Percentiles rank a stretch among this genome's conserved stretches.
Evolutionary conservation across 2,329 filamentous ascomycete genomes (phyloP).

Genomic region (Scedosporium dehoogii): DNA sequence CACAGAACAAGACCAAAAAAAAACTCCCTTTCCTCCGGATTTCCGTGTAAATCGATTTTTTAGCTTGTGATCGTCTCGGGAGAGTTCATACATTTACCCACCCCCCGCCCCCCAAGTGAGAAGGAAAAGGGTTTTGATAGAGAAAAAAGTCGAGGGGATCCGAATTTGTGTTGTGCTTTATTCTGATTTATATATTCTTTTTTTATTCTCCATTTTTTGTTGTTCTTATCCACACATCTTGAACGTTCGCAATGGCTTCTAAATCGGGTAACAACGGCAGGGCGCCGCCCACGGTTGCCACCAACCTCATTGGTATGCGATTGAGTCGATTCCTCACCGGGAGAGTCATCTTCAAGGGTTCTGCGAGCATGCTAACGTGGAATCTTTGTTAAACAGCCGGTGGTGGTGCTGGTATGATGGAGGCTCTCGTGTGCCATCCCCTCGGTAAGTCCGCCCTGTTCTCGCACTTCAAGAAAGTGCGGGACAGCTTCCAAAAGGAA

Average conservation of each 20-base stretch:
- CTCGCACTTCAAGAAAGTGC: constrained; percentile 5
- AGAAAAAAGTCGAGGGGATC: not conserved
- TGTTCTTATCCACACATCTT: constrained; percentile 1
- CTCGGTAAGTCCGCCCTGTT: constrained; percentile 50
- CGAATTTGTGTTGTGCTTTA: not conserved
- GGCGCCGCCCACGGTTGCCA: constrained; percentile 74
- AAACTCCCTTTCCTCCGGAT: not conserved
- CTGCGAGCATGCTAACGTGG: constrained; percentile 84
- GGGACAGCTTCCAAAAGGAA: constrained; percentile 12
- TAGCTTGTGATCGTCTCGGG: not conserved
- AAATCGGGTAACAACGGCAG: constrained; percentile 40
- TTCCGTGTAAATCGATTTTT: not conserved
- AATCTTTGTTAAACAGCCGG: constrained; percentile 62
- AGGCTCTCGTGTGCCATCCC: constrained; percentile 91
- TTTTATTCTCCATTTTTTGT: constrained; percentile 7
- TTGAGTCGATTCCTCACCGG: constrained; percentile 8
- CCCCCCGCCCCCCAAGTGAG: not conserved
- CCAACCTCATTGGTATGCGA: constrained; percentile 77
- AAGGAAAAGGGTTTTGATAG: not conserved
- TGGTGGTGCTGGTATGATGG: constrained; percentile 98
- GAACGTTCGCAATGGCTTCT: constrained; percentile 20
- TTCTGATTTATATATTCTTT: not conserved
- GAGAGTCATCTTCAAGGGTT: constrained; percentile 86
- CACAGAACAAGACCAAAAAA: not conserved
- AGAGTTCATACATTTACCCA: not conserved